Base-by-base conservation (phyloP, 805 yeast genomes). In the Candida caryicola region DNA sequence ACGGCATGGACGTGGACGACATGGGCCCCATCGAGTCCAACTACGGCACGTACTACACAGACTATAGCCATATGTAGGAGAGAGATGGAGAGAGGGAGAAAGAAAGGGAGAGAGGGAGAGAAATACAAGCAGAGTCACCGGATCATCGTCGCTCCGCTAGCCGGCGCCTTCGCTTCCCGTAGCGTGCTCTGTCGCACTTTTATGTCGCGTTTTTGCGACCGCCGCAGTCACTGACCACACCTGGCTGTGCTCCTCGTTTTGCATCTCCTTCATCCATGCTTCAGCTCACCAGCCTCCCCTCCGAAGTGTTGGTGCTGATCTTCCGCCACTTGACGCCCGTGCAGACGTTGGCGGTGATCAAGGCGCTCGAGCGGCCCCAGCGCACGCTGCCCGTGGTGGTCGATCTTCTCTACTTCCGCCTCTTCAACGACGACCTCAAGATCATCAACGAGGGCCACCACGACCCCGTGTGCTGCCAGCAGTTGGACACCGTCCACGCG, bases 21-120 rank as follows among this genome's bases (percentile, higher is more conserved):
- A 10, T 3, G 16, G 31, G 23, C 10, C 21, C 31, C 12, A 27
- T 38, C 3, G 53, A 46, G 26, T 48, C 54, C 5, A 47, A 47
- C 23, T 51, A 52, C 31, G 57, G 57, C 4, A 39, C 48, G 12
- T 51, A 48, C 23, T 51, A 51, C 23, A 17, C 32, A 18, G 54
- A 43, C 29, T 39, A 43, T 14, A 27, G 19, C 19, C n/a, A 29
- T 23, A 26, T 33, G 25, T n/a, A n/a, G n/a, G 25, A 21, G 10
- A 21, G 10, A 21, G 7, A 21, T 7, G 10, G 10, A 7, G 9
- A 21, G 10, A 21, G 25, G 25, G 10, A 10, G 25, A 21, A 21
- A 21, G 25, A 21, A 21, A 7, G 10, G 25, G 25, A 21, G 10
- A 21, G 25, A 7, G 25, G 25, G 7, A 21, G 25, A 21, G n/a